Evolutionary conservation across 257 asterid genomes (phyloP), one percentile per base, ranked within the genome.

Genomic region (Nicotiana obtusifolia): DNA sequence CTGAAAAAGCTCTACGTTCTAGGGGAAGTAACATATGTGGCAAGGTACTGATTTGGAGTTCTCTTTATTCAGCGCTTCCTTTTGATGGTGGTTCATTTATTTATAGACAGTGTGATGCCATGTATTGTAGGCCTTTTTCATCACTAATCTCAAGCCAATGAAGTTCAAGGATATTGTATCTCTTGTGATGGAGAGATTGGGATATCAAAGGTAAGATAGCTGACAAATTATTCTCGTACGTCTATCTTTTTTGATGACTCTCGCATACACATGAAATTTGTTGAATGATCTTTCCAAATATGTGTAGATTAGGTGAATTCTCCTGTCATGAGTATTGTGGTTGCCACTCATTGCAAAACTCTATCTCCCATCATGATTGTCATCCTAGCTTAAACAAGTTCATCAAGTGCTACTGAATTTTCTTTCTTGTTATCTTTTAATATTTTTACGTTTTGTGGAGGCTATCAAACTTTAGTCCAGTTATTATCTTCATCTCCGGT

Each of bases 1-100:
- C 94, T 78, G 98, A 90, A 88, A 94, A 90, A 86, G 93, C 94
- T 85, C 86, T 94, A 65, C 82, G 86, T 81, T 91, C 96, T 66
- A 88, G 86, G 81, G 84, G 65, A 87, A 89, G 64, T 84, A 84
- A 87, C 80, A 91, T 81, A 41, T 85, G 93, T 83, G 97, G 97
- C 81, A 94, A 94, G 97, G 98, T 94, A 87, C 49, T 68, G 53
- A 62, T 31, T 84, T 82, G 62, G 37, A 60, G 75, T 76, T 75
- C 80, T 87, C 71, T 77, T 77, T 62, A 44, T 59, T 71, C 54
- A 16, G 73, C 69, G 80, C 76, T 71, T 33, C 11, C 16, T 35
- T 64, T 68, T 80, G 75, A 80, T 64, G 35, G 47, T 65, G 62
- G 83, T 54, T 37, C 66, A 64, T 65, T 56, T 28, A 67, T 41